Conservation (phyloP, 495 filamentous ascomycete genomes). For the Neurospora sp. region DNA sequence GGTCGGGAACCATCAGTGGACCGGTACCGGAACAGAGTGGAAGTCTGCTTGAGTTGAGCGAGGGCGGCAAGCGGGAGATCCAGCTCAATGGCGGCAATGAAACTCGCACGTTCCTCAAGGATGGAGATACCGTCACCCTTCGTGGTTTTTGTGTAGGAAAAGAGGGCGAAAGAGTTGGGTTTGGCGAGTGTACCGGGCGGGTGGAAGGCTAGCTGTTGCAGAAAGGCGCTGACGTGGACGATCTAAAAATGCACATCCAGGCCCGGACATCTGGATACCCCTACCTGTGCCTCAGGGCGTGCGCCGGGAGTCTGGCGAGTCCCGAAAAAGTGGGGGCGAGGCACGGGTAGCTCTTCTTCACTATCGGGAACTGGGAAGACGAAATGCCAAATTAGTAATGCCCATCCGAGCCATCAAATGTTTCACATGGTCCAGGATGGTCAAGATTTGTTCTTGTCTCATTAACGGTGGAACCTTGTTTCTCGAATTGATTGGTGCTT, state of each 20-base stretch:
- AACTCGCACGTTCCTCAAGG: constrained; percentile 66
- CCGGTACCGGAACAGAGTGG: constrained; percentile 50
- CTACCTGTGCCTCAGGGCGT: not conserved
- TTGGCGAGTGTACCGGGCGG: constrained; percentile 58
- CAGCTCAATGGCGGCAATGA: constrained; percentile 55
- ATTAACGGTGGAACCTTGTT: not conserved
- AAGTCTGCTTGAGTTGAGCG: constrained; percentile 72
- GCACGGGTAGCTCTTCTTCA: not conserved
- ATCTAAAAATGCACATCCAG: not conserved
- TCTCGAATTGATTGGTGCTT: not conserved
- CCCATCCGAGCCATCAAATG: not conserved
- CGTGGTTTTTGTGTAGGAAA: constrained; percentile 49
- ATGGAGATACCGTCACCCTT: constrained; percentile 71
- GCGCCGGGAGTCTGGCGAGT: too few relatives aligned
- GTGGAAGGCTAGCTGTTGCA: constrained; percentile 23
- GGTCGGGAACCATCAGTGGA: constrained; percentile 85
- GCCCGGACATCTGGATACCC: not conserved
- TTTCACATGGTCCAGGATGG: not conserved
- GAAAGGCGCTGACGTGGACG: not conserved
- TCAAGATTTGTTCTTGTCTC: not conserved
- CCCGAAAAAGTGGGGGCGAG: too few relatives aligned
- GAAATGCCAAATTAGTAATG: not conserved
- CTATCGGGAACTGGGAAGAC: not conserved
- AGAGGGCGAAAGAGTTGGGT: constrained; percentile 54
- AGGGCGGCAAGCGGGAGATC: constrained; percentile 52